Base-by-base conservation (phyloP, 202 grass and related monocot genomes). In the Hordeum pubiflorum region DNA sequence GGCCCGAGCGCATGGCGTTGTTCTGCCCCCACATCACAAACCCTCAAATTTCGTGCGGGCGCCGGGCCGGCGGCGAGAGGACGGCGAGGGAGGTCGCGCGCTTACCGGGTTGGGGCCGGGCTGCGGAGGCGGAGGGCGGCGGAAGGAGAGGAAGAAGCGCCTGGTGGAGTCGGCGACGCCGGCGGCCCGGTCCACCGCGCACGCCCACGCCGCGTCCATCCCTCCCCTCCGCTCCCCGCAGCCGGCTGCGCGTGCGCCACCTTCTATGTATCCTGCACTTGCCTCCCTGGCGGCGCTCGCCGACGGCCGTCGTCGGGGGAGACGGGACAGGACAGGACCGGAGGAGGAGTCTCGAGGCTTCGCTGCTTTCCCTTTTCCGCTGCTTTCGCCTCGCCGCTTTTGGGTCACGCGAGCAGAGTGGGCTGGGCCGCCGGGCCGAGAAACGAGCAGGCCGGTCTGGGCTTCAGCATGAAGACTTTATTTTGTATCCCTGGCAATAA, bases 81-180 rank as follows among this genome's bases (percentile, higher is more conserved):
- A 27, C 0, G 41, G 14, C 2, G 15, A 18, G 46, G 46, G 46
- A 50, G 41, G 41, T 0, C 31, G 31, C 31, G 3, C 12, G 68
- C 79, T 85, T 85, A 97, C 94, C n/a, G 94, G 77, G 18, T 87
- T 86, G 57, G 88, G 74, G 48, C 10, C 58, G 1, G 91, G 34
- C 2, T 21, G 65, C 75, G 77, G 80, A n/a, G 84, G 58, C 0
- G 59, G 74, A 2, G 58, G 73, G 20, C 84, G 36, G 58, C 86
- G 79, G 64, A 93, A 77, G 24, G 82, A 83, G 60, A 87, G 83
- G 50, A 97, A 66, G 94, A 97, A 89, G 57, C 84, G 89, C 72
- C 74, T 91, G 63, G 87, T 34, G 39, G 91, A 90, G 69, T 89
- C 84, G 40, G 87, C 83, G 5, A 68, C 80, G 60, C 38, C 87